Evolutionary conservation across 192 early-diverging fungal species (phyloP).

Genomic region (Rhizophlyctis rosea): DNA sequence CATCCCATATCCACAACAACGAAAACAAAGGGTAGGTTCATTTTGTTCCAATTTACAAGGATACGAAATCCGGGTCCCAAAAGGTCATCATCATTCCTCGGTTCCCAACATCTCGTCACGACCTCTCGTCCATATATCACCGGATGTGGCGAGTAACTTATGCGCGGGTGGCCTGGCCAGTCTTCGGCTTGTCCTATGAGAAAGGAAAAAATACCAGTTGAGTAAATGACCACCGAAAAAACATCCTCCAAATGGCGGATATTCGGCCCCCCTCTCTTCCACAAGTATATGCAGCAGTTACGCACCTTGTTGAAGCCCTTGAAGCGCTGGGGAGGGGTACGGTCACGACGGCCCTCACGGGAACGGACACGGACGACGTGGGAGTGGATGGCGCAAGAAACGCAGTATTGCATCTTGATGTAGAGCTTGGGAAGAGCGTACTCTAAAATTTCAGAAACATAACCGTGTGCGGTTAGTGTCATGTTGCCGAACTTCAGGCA

Average conservation of each 20-base stretch:
- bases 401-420: constrained; percentile 97
- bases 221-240: not conserved
- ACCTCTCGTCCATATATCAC: too few species aligned
- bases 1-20: too few species aligned
- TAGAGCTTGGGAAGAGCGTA: constrained; percentile 98
- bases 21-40: too few species aligned
- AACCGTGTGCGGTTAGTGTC: too few species aligned
- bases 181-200: not conserved
- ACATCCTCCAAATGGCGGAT: not conserved
- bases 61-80: too few species aligned
- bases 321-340: constrained; percentile 89
- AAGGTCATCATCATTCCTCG: too few species aligned
- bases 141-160: too few species aligned
- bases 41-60: too few species aligned
- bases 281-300: too few species aligned
- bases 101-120: too few species aligned
- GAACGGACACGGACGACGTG: constrained; percentile 94
- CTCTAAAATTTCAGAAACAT: constrained; percentile 36
- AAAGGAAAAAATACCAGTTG: not conserved
- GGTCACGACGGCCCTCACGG: constrained; percentile 80
- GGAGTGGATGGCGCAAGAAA: constrained; percentile 90
- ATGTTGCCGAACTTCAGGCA: too few species aligned
- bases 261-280: too few species aligned
- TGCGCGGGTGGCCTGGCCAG: not conserved
- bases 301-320: constrained; percentile 65